phyloP scores from a whole-genome alignment of 2,329 filamentous ascomycete species.

The Apiospora rasikravindrae region DNA sequence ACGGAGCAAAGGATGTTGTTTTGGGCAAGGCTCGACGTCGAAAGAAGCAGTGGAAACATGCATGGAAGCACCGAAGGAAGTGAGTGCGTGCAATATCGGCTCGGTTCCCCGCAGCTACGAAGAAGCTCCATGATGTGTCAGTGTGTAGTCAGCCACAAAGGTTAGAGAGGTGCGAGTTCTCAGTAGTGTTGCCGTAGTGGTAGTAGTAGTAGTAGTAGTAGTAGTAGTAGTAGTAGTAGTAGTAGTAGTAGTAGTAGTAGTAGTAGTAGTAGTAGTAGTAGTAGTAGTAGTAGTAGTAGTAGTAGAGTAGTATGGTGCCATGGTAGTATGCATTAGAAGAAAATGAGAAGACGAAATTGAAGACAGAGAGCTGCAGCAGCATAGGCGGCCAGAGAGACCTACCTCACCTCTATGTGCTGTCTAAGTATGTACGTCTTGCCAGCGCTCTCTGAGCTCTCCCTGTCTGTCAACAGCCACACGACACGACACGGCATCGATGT shows the following conservation, averaged over 20 bases:
- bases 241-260: too few species aligned
- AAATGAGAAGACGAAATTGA: not conserved
- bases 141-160: conserved; percentile 12
- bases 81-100: conserved; percentile 8
- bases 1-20: conserved; percentile 16
- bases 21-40: conserved; percentile 18
- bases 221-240: too few species aligned
- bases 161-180: not conserved
- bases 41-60: conserved; percentile 26
- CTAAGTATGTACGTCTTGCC: not conserved
- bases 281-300: too few species aligned
- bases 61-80: conserved; percentile 29
- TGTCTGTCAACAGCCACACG: not conserved
- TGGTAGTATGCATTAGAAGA: not conserved
- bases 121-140: conserved; percentile 6
- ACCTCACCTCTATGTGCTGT: not conserved
- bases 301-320: too few species aligned
- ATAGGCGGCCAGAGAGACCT: not conserved
- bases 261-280: too few species aligned
- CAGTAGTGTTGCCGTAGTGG: not conserved
- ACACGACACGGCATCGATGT: not conserved
- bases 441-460: too few species aligned
- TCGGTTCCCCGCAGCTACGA: conserved; percentile 9
- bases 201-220: too few species aligned
- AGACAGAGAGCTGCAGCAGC: not conserved